Evolutionary conservation across 495 filamentous ascomycete genomes (phyloP), one percentile per base, ranked within the genome.

Genomic region (Aspergillus sparsus): DNA sequence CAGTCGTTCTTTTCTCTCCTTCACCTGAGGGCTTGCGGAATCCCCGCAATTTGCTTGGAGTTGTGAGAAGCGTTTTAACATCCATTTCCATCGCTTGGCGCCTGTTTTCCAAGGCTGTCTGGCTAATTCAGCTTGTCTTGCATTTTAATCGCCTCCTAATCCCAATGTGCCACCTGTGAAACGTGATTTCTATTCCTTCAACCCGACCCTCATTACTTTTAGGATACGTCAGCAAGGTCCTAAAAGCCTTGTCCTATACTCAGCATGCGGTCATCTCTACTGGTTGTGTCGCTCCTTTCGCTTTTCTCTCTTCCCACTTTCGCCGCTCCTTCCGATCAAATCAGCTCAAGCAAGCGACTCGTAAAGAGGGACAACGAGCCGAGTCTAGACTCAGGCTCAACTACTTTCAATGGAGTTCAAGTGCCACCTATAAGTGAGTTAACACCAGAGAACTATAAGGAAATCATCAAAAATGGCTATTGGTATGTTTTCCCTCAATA

Each of bases 381-480:
- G 31, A 62, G 68, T 37, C 27, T 62, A 27, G 57, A 56, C 15
- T 55, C 63, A 18, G 18, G 57, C 7, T 32, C 69, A 45, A 92
- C 90, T 15, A 80, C 82, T 21, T 97, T 96, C 79, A 94, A 97
- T 76, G 88, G 83, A 50, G 77, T 90, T 39, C 79, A 82, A 60
- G 91, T 96, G 11, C 92, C 92, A 21, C 87, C 88, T 31, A 73
- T 92, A 69, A 81, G 82, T 62, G 84, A 89, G 69, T 68, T 91
- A 47, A 80, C 75, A 0, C 80, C 79, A 6, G 79, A 80, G 3
- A 80, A 71, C 42, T 81, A 89, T 44, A 78, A 85, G 13, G 76
- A 83, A 55, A 72, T 79, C 6, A 81, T 83, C 21, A 83, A 83
- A 59, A 77, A 88, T 59, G 88, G 88, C 47, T 85, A 85, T 66